Conservation (phyloP, 2,329 filamentous ascomycete species). For the Stenocarpella maydis region DNA sequence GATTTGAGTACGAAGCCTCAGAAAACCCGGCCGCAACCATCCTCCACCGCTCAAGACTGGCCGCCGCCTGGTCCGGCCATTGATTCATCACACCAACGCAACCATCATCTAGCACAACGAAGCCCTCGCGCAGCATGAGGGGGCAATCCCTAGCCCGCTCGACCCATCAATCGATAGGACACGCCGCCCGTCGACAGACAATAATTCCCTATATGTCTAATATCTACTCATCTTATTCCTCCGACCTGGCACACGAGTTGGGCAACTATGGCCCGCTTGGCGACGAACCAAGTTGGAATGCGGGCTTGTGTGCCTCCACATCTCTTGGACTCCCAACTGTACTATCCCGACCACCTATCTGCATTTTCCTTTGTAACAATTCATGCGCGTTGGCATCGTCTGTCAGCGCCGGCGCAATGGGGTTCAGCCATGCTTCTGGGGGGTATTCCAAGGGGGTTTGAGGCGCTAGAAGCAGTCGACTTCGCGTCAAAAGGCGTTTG, state of each 20-base stretch:
- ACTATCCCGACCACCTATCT: constrained; percentile 23
- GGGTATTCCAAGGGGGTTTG: not conserved
- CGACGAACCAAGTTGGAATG: not conserved
- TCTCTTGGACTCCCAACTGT: constrained; percentile 28
- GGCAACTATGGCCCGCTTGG: not conserved
- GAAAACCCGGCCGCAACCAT: not conserved
- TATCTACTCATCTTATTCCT: constrained; percentile 15
- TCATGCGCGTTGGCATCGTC: constrained; percentile 24
- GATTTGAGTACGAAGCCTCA: not conserved
- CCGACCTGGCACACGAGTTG: not conserved
- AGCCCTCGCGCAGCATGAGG: not conserved
- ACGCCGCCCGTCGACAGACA: not conserved
- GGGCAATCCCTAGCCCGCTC: not conserved
- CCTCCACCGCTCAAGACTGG: not conserved
- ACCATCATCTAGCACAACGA: not conserved
- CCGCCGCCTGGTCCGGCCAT: not conserved
- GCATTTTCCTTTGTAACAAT: constrained; percentile 33
- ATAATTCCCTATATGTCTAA: constrained; percentile 29
- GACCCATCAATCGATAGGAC: not conserved
- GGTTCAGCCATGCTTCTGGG: constrained; percentile 25
- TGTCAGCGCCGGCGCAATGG: constrained; percentile 31
- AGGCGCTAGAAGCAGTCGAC: constrained; percentile 32
- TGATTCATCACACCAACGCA: not conserved
- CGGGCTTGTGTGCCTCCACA: not conserved
- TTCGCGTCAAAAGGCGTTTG: constrained; percentile 34